These are phyloP conservation scores for Paragyromitra xinjiangensis DNA, from an alignment of 495 filamentous ascomycete species.

Conservation along the genomic window DNA sequence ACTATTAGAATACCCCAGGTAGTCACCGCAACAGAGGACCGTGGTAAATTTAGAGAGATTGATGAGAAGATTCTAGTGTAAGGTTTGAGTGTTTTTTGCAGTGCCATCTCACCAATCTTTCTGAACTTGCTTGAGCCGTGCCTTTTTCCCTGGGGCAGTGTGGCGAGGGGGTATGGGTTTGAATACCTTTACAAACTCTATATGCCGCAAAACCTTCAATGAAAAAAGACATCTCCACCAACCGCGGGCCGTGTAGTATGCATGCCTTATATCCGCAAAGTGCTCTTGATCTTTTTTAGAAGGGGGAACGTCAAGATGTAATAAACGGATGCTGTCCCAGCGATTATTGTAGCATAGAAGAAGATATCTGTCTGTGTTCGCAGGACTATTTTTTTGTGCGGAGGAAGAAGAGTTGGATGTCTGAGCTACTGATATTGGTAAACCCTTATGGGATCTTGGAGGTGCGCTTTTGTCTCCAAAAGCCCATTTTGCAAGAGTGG, in stretches of 20 bases:
- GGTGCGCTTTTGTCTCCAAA: not conserved
- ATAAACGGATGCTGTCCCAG: slow-evolving; percentile 1
- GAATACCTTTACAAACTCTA: slow-evolving; percentile 13
- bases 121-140: too few species aligned
- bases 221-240: slow-evolving; percentile 8
- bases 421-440: too few species aligned
- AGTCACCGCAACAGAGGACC: too few species aligned
- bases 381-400: not conserved
- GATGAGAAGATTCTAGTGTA: too few species aligned
- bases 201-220: slow-evolving; percentile 9
- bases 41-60: too few species aligned
- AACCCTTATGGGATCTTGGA: not conserved
- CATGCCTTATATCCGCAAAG: not conserved
- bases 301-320: not conserved
- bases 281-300: not conserved
- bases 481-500: not conserved
- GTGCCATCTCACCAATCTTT: too few species aligned
- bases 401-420: slow-evolving; percentile 1
- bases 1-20: not conserved
- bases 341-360: slow-evolving; percentile 9
- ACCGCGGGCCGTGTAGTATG: slow-evolving; percentile 5
- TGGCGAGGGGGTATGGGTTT: not conserved
- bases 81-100: too few species aligned
- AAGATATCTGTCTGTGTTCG: slow-evolving; percentile 5
- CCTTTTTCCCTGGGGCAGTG: not conserved